Evolutionary conservation across 2,329 filamentous ascomycete genomes (phyloP), one percentile per base, ranked within the genome.

Genomic region (Fusarium foetens): DNA sequence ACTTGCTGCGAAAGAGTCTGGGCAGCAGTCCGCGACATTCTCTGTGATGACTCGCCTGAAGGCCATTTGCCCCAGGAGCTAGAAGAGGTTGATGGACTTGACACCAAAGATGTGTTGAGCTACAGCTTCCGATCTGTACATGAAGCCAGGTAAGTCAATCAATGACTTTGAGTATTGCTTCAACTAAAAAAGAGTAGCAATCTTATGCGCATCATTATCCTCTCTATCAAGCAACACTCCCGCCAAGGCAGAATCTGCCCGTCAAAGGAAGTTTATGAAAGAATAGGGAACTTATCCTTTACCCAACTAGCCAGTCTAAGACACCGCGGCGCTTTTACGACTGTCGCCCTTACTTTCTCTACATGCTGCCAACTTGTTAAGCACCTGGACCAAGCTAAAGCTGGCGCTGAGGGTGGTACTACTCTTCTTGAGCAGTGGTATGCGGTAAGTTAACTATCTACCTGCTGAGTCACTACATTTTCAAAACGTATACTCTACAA

Each of bases 101-200:
- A 93, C 57, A 94, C 94, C 1, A 98, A 98, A 78, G 94, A 97
- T 75, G 87, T 97, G 23, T 83, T 99, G 51, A 98, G 95, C 72
- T 99, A 96, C 80, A 97, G 94, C 70, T 99, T 97, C 88, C 90
- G 96, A 75, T 94, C 94, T 10, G 86, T 98, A n/a, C 95, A 97
- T 70, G 96, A 99, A 82, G 94, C 95, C 29, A 97, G 94, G 92
- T 94, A 83, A 49, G 45, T 39, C 29, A 7, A 16, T 13, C 17
- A 68, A 82, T 61, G 48, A 66, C 29, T 51, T 19, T 5, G 17
- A 14, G 4, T 16, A n/a, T 27, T 14, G 7, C 19, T 3, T 35
- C 17, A 21, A 25, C 67, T 68, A 53, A 67, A 21, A 29, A 31
- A 39, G 69, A 73, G 80, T 68, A 96, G 94, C 80, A 90, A 94